Percentiles rank a stretch among this genome's conserved stretches.
phyloP scores from a whole-genome alignment of 2,329 filamentous ascomycete genomes.

The Alternaria sp. region DNA sequence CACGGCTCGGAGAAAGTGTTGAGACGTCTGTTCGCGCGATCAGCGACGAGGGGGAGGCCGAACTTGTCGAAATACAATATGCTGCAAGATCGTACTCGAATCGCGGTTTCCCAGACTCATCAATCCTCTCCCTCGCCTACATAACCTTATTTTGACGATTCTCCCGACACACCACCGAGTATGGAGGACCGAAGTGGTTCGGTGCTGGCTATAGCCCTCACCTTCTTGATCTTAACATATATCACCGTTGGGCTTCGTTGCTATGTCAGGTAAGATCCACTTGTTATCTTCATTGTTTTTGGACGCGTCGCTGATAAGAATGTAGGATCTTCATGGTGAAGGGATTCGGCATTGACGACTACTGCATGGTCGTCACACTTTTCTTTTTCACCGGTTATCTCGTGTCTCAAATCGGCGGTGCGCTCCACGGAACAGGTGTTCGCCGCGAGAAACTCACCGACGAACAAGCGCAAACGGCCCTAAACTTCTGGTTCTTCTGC shows the following conservation, averaged over 20 bases:
- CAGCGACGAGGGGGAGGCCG: slow-evolving; percentile 5
- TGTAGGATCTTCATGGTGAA: slow-evolving; percentile 42
- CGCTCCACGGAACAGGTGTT: slow-evolving; percentile 48
- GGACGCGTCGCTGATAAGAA: slow-evolving; percentile 3
- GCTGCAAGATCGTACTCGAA: slow-evolving; percentile 6
- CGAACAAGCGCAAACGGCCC: slow-evolving; percentile 30
- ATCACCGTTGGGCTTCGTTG: slow-evolving; percentile 47
- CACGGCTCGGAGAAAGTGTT: slow-evolving; percentile 10
- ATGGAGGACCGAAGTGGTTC: slow-evolving; percentile 38
- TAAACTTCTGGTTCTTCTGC: slow-evolving; percentile 60
- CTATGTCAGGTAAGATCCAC: slow-evolving; percentile 42
- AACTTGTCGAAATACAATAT: slow-evolving; percentile 14
- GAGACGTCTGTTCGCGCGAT: slow-evolving; percentile 17
- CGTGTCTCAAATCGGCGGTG: slow-evolving; percentile 41
- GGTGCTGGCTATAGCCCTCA: slow-evolving; percentile 38
- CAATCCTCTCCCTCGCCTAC: slow-evolving; percentile 4
- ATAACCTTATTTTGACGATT: not conserved
- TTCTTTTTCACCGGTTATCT: slow-evolving; percentile 47
- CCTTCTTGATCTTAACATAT: slow-evolving; percentile 48
- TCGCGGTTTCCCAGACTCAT: not conserved
- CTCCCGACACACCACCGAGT: not conserved
- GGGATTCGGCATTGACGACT: slow-evolving; percentile 50
- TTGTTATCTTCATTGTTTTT: not conserved
- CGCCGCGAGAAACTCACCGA: slow-evolving; percentile 41
- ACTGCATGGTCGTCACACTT: slow-evolving; percentile 48